phyloP scores from a whole-genome alignment of 495 filamentous ascomycete genomes.

The Alectoria sarmentosa region DNA sequence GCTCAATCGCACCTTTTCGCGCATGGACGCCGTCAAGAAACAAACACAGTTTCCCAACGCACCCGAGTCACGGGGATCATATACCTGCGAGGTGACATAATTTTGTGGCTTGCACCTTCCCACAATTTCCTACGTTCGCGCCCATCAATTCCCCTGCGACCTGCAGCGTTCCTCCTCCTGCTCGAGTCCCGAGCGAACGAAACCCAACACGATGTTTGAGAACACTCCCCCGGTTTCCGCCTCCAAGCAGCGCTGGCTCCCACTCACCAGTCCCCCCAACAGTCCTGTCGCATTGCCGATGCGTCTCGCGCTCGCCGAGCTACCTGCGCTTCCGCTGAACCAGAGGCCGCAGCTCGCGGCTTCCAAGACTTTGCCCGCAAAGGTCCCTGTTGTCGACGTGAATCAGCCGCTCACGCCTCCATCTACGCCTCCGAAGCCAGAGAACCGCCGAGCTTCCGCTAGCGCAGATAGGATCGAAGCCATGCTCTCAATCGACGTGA shows the following conservation, averaged over 20 bases:
- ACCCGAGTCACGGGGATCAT: neutral
- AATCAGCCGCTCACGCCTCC: constrained; percentile 12
- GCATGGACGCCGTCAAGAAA: neutral
- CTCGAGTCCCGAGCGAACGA: neutral
- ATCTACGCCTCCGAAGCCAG: constrained; percentile 8
- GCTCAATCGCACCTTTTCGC: neutral
- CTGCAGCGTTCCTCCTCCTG: neutral
- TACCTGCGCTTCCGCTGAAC: constrained; percentile 7
- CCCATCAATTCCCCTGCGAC: neutral
- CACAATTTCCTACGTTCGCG: neutral
- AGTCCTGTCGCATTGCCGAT: neutral
- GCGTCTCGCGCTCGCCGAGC: constrained; percentile 10
- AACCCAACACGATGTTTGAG: neutral
- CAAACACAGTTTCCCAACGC: neutral
- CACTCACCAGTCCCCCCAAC: neutral
- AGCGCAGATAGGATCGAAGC: constrained; percentile 5
- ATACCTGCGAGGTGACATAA: neutral
- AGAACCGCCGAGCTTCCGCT: neutral
- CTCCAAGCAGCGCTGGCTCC: constrained; percentile 10
- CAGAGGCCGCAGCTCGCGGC: constrained; percentile 4
- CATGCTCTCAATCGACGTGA: neutral
- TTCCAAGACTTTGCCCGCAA: constrained; percentile 9
- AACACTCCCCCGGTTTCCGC: neutral
- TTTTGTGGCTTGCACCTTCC: neutral
- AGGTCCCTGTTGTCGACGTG: neutral